Evolutionary conservation across 108 stramenopile genomes (phyloP).

Genomic region (Nitzschia sp.): DNA sequence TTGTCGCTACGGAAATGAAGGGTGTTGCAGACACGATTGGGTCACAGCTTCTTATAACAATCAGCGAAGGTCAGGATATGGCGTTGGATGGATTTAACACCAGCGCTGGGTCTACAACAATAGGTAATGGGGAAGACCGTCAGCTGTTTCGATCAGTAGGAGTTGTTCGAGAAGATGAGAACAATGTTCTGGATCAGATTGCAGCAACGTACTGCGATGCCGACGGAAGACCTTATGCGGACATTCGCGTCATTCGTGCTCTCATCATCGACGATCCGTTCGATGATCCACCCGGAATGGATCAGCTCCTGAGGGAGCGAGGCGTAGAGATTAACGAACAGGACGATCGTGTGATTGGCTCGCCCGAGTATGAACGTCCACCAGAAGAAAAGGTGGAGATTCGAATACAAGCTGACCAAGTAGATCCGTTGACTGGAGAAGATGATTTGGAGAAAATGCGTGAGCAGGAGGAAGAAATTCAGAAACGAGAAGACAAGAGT

Average conservation of each 20-base stretch:
- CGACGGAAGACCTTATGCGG: constrained; percentile 93
- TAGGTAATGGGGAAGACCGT: neutral
- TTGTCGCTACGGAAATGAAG: constrained; percentile 74
- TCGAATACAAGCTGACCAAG: constrained; percentile 63
- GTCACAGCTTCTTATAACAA: constrained; percentile 94
- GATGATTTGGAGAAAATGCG: constrained; percentile 36
- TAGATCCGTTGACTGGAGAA: constrained; percentile 52
- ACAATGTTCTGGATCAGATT: constrained; percentile 81
- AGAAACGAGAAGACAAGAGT: constrained; percentile 79
- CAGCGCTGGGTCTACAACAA: neutral
- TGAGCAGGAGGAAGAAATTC: constrained; percentile 44
- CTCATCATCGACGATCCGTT: constrained; percentile 95
- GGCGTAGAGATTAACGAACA: constrained; percentile 27
- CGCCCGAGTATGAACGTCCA: constrained; percentile 76
- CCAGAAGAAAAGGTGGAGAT: constrained; percentile 76
- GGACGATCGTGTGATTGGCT: constrained; percentile 33
- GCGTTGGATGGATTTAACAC: constrained; percentile 62
- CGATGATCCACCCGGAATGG: constrained; percentile 76
- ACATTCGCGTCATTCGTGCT: constrained; percentile 90
- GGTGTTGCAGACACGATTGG: constrained; percentile 74
- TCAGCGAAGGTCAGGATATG: constrained; percentile 59
- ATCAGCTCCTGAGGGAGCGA: constrained; percentile 46
- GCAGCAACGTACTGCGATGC: constrained; percentile 88
- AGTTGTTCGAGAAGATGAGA: constrained; percentile 87
- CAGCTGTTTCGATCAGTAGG: constrained; percentile 84